Percentiles rank a stretch among this genome's conserved stretches.
Conservation (phyloP, 805 yeast species). For the Brettanomyces nanus region DNA sequence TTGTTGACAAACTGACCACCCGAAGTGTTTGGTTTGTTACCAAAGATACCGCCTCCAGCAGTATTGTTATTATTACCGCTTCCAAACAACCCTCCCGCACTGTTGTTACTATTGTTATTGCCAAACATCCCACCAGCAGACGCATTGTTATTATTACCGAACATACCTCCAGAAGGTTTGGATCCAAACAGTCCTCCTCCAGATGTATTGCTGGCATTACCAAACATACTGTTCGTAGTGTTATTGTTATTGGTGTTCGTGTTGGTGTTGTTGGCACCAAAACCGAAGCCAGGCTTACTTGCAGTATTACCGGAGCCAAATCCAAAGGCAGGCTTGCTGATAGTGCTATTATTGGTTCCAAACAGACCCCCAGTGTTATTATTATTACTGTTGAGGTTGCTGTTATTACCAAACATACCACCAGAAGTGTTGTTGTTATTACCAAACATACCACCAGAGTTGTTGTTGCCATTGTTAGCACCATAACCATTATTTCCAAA, state of each 20-base stretch:
- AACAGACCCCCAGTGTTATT: constrained; percentile 14
- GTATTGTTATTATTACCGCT: constrained; percentile 18
- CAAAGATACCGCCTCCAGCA: constrained; percentile 22
- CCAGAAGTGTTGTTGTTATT: constrained; percentile 20
- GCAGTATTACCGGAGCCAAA: constrained; percentile 16
- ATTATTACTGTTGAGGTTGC: constrained; percentile 3
- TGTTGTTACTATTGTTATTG: constrained; percentile 11
- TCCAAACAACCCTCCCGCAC: constrained; percentile 33
- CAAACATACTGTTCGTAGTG: constrained; percentile 33
- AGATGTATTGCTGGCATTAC: constrained; percentile 20
- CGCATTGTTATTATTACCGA: constrained; percentile 13
- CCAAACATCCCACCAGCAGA: constrained; percentile 31
- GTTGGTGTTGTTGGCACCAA: constrained; percentile 28
- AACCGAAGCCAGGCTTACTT: constrained; percentile 21
- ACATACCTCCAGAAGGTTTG: constrained; percentile 3
- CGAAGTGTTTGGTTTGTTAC: constrained; percentile 13
- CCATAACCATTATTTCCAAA: constrained; percentile 25
- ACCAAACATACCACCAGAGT: constrained; percentile 33
- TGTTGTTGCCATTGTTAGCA: constrained; percentile 22
- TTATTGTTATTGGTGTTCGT: constrained; percentile 14
- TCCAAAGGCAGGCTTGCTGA: constrained; percentile 7
- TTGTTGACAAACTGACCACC: constrained; percentile 32
- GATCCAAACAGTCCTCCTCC: constrained; percentile 6
- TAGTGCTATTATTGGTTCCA: constrained; percentile 10
- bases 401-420: constrained; percentile 28